These are phyloP conservation scores for Fragaria nilgerrensis DNA, from an alignment of 306 rosid species.

Conservation along the genomic window DNA sequence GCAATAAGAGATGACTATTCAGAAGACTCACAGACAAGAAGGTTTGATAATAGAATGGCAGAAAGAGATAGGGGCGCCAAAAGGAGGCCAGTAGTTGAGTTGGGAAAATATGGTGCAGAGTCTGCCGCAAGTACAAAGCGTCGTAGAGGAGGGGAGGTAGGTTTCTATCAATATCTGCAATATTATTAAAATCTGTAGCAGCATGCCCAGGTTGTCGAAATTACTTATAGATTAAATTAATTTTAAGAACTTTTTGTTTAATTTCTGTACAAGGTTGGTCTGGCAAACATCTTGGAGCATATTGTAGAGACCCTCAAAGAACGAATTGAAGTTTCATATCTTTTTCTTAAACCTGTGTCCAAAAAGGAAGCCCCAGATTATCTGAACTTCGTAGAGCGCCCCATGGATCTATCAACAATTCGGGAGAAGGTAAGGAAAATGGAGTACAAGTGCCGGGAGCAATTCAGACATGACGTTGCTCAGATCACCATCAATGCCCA, in stretches of 20 bases:
- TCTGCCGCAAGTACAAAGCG: conserved; percentile 62
- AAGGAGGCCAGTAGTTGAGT: conserved; percentile 62
- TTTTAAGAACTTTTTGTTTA: background rate
- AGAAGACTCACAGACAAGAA: conserved; percentile 65
- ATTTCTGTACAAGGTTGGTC: conserved; percentile 52
- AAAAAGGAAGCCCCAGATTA: conserved; percentile 95
- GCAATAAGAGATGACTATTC: conserved; percentile 60
- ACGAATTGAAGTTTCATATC: conserved; percentile 55
- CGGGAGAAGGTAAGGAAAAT: conserved; percentile 78
- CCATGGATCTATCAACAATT: conserved; percentile 88
- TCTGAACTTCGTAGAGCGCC: conserved; percentile 66
- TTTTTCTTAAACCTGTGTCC: conserved; percentile 83
- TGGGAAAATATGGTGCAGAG: conserved; percentile 61
- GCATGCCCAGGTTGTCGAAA: background rate
- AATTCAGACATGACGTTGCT: conserved; percentile 79
- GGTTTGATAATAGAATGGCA: conserved; percentile 62
- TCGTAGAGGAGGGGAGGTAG: conserved; percentile 94
- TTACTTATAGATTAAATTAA: background rate
- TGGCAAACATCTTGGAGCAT: conserved; percentile 95
- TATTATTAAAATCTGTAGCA: background rate
- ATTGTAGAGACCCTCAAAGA: conserved; percentile 71
- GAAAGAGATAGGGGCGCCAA: conserved; percentile 71
- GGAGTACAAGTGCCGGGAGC: conserved; percentile 91
- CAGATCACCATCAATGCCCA: conserved; percentile 88
- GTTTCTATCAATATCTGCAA: background rate